Conservation (phyloP, 1,284 basidiomycete species). For the Fistulina hepatica region DNA sequence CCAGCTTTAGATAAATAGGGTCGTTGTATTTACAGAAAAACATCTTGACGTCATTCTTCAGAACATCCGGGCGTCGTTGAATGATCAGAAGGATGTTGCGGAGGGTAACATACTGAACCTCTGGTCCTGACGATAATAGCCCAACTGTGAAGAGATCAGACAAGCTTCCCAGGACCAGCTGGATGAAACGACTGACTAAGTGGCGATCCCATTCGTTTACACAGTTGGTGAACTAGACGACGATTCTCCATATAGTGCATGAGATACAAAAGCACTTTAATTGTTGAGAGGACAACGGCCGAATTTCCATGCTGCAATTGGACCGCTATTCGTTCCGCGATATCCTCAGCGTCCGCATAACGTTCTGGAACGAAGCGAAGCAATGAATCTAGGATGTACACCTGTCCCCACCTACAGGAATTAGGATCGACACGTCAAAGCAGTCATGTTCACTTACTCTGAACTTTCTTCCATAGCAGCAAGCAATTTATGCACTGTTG, state of each 20-base stretch:
- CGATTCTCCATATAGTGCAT: slow-evolving; percentile 99
- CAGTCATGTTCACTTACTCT: slow-evolving; percentile 65
- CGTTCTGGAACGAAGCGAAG: slow-evolving; percentile 87
- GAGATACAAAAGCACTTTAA: slow-evolving; percentile 91
- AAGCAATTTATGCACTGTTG: slow-evolving; percentile 76
- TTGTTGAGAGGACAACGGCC: slow-evolving; percentile 88
- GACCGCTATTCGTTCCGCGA: slow-evolving; percentile 88
- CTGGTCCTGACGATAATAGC: slow-evolving; percentile 88
- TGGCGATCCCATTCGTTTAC: slow-evolving; percentile 96
- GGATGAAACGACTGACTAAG: slow-evolving; percentile 42
- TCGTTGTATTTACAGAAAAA: slow-evolving; percentile 99
- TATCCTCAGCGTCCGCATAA: slow-evolving; percentile 81
- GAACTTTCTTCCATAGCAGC: slow-evolving; percentile 83
- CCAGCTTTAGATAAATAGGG: slow-evolving; percentile 97
- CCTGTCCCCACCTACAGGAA: slow-evolving; percentile 90
- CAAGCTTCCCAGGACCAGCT: slow-evolving; percentile 5
- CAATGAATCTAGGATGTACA: slow-evolving; percentile 94
- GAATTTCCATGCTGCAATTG: slow-evolving; percentile 90
- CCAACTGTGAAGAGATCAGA: slow-evolving; percentile 50
- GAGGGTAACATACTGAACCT: slow-evolving; percentile 97
- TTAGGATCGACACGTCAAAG: slow-evolving; percentile 4
- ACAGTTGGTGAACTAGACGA: slow-evolving; percentile 77
- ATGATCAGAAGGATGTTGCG: slow-evolving; percentile 96
- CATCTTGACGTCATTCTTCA: slow-evolving; percentile 96
- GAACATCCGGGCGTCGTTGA: slow-evolving; percentile 83